Evolutionary conservation across 345 rosid species (phyloP), one percentile per base, ranked within the genome.

Genomic region (Euphorbia tirucalli): DNA sequence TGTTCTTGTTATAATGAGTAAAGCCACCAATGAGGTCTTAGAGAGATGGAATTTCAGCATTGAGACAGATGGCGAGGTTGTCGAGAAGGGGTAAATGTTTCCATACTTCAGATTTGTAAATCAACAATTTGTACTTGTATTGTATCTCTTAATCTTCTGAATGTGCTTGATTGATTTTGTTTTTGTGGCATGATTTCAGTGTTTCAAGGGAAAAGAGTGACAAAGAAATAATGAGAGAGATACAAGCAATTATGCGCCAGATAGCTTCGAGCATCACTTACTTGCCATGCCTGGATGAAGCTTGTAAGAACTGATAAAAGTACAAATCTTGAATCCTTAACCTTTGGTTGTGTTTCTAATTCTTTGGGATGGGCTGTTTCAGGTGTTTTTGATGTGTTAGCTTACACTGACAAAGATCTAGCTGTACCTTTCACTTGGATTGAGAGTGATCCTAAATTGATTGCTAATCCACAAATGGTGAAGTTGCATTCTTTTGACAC

Each of bases 381-480:
- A 95, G 97, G 99, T 74, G 96, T 95, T 63, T 95, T 92, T 82
- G 97, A 92, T 83, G 99, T 95, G 64, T 82, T 95, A 66, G 97
- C 97, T 4, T 95, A 95, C 77, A 86, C 99, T 0, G 96, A 95
- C 66, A 84, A 83, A 19, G 99, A 95, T 67, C 90, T 89, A 32
- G 96, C 94, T 28, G 97, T 89, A 30, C 97, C 99, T 7, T 95
- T 95, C 76, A 89, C 97, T 7, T 95, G 99, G 97, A 74, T 90
- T 5, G 99, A 95, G 75, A 95, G 99, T 44, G 97, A 95, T 66
- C 97, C 97, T 0, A 90, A 95, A 78, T 72, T 95, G 85, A 95
- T 95, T 76, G 93, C 89, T 11, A 95, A 95, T 82, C 99, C 99
- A 44, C 98, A 95, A 73, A 95, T 92, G 98, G 99, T 95, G 75